A percentile compares a stretch with the other conserved stretches of the same genome.
These are phyloP conservation scores for Plasmopara viticola DNA, from an alignment of 352 stramenopile species.

Conservation along the genomic window DNA sequence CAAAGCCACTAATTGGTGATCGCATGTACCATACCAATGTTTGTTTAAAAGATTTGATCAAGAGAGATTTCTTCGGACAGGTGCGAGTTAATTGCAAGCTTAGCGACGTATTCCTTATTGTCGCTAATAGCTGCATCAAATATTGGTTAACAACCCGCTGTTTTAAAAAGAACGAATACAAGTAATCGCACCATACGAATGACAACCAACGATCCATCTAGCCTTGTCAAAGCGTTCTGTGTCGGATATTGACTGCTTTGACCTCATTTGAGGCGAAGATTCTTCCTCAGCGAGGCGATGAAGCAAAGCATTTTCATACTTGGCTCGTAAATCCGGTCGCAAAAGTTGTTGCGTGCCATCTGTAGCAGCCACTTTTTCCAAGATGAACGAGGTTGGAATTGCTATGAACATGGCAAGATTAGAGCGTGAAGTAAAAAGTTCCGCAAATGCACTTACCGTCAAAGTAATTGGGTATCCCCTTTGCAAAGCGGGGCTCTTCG, in stretches of 20 bases:
- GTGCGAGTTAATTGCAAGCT: slow-evolving; percentile 71
- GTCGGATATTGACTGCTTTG: slow-evolving; percentile 34
- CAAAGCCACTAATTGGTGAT: slow-evolving; percentile 11
- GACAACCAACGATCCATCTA: slow-evolving; percentile 64
- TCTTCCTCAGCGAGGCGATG: slow-evolving; percentile 18
- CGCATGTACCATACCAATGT: slow-evolving; percentile 23
- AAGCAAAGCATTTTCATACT: slow-evolving; percentile 42
- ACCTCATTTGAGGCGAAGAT: slow-evolving; percentile 4
- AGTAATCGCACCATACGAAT: slow-evolving; percentile 52
- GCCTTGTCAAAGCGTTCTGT: slow-evolving; percentile 44
- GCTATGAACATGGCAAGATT: slow-evolving; percentile 16
- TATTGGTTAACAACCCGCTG: background rate
- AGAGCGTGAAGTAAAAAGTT: background rate
- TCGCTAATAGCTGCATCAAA: slow-evolving; percentile 50
- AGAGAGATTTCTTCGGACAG: slow-evolving; percentile 53
- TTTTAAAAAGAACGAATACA: background rate
- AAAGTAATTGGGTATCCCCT: slow-evolving; percentile 80
- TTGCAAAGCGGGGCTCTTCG: slow-evolving; percentile 48
- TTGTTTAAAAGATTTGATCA: slow-evolving; percentile 54
- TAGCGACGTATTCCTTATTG: slow-evolving; percentile 77
- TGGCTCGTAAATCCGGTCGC: slow-evolving; percentile 30
- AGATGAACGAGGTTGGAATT: slow-evolving; percentile 52
- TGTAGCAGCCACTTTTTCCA: slow-evolving; percentile 39
- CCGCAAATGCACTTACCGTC: slow-evolving; percentile 31
- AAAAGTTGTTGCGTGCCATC: slow-evolving; percentile 21